Evolutionary conservation across 768 basidiomycete genomes (phyloP).

Genomic region (Dendrothele bispora): DNA sequence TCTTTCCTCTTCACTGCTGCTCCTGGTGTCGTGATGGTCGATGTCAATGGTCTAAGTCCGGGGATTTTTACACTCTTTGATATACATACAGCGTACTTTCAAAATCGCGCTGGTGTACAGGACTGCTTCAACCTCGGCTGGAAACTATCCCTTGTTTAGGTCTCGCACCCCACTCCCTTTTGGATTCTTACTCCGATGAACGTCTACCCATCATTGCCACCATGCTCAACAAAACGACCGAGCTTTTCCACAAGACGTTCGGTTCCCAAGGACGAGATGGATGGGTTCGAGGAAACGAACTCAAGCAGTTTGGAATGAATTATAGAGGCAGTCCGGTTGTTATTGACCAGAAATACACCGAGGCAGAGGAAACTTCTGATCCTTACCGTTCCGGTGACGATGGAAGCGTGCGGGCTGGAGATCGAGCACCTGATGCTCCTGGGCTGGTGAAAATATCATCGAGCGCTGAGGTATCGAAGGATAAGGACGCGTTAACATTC

Average conservation of each 20-base stretch:
- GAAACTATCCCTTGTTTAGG: conserved; percentile 23
- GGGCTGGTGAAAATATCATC: background rate
- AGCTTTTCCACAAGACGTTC: conserved; percentile 11
- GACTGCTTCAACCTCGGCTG: conserved; percentile 22
- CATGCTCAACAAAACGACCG: conserved; percentile 21
- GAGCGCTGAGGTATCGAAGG: background rate
- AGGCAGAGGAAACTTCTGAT: background rate
- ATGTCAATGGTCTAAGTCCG: background rate
- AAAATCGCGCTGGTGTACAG: conserved; percentile 18
- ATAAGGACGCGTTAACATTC: background rate
- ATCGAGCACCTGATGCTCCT: background rate
- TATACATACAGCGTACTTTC: conserved; percentile 20
- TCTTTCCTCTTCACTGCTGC: background rate
- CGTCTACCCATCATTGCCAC: conserved; percentile 26
- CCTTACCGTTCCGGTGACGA: background rate
- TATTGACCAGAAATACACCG: background rate
- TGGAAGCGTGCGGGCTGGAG: background rate
- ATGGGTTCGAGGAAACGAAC: background rate
- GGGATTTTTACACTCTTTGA: background rate
- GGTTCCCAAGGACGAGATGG: background rate
- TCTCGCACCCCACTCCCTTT: conserved; percentile 14
- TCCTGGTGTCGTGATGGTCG: background rate
- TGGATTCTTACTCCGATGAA: conserved; percentile 23
- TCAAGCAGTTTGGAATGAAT: conserved; percentile 5
- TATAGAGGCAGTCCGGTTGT: conserved; percentile 4